Evolutionary conservation across 1,284 basidiomycete species (phyloP).

Genomic region (Ustilago crameri): DNA sequence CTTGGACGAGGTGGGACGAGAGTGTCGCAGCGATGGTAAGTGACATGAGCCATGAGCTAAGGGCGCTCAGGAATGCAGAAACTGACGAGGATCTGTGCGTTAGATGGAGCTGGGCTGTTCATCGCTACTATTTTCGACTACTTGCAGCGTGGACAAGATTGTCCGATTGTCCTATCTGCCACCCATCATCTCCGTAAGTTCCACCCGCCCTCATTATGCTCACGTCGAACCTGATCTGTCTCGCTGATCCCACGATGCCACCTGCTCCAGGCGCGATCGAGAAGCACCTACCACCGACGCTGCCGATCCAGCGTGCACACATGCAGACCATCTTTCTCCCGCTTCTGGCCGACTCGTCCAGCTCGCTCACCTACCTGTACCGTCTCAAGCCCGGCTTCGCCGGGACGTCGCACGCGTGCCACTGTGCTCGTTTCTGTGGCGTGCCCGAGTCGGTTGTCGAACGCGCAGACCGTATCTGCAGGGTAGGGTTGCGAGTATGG

Average conservation of each 20-base stretch:
- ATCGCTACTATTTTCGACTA: conserved; percentile 42
- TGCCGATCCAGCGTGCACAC: conserved; percentile 40
- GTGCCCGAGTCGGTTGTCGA: conserved; percentile 38
- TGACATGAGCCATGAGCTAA: background rate
- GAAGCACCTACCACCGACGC: conserved; percentile 14
- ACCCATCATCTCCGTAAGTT: conserved; percentile 46
- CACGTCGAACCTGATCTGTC: background rate
- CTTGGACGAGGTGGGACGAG: conserved; percentile 47
- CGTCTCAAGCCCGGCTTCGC: conserved; percentile 40
- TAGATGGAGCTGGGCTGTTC: conserved; percentile 48
- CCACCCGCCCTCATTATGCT: background rate
- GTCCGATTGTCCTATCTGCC: conserved; percentile 40
- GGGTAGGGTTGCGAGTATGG: conserved; percentile 18
- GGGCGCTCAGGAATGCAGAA: background rate
- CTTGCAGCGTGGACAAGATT: conserved; percentile 24
- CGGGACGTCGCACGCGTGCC: conserved; percentile 30
- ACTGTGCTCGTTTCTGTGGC: conserved; percentile 46
- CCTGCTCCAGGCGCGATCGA: conserved; percentile 30
- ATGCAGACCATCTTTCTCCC: conserved; percentile 46
- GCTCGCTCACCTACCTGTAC: conserved; percentile 41
- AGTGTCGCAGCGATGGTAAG: conserved; percentile 48
- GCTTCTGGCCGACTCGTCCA: conserved; percentile 12
- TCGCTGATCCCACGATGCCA: background rate
- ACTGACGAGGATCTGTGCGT: background rate
- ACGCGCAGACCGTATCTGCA: conserved; percentile 25